Base-by-base conservation (phyloP, 305 asterid species). In the Fraxinus dipetala region DNA sequence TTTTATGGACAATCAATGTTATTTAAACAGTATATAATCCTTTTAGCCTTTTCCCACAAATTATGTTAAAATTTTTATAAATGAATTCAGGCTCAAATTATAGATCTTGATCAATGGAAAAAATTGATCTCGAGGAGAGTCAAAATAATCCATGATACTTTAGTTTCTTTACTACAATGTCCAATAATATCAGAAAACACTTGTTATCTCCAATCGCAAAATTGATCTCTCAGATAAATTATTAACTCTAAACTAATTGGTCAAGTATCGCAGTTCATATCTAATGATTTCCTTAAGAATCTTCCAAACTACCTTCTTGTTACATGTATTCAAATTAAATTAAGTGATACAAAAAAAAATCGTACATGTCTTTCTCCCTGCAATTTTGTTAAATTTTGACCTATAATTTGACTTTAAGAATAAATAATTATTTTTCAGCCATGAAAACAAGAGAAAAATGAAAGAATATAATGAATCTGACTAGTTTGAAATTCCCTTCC, bases 381-480 rank as follows among this genome's bases (percentile, higher is more conserved):
- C 32, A 22, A 24, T 32, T 63, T 63, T 24, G 16, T 63, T 22
- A 24, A 63, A 51, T 63, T 63, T 63, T 63, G 72, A 63, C 31
- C 30, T 56, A 63, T 20, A 63, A 63, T 28, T 63, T 22, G 32
- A 22, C 32, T 63, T 63, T 24, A 22, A 9, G 72, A 63, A 63
- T 24, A 63, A 63, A 63, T 20, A 20, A 63, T 63, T 63, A 20
- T 63, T 24, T 59, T 63, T 63, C 14, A 20, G 28, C 72, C 31
- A 61, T 22, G 45, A 16, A 34, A 82, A 54, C 8, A 73, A 9
- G 6, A 28, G 2, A 26, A 36, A 5, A 73, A 74, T 74, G 59
- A 77, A 22, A 72, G 48, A 10, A 76, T 59, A 35, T 40, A 80
- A 61, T 76, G 43, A 76, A 79, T 43, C 63, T 51, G 59, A 65